These are phyloP conservation scores for Eragrostis nindensis DNA, from an alignment of 176 grass and related monocot genomes.

Conservation along the genomic window DNA sequence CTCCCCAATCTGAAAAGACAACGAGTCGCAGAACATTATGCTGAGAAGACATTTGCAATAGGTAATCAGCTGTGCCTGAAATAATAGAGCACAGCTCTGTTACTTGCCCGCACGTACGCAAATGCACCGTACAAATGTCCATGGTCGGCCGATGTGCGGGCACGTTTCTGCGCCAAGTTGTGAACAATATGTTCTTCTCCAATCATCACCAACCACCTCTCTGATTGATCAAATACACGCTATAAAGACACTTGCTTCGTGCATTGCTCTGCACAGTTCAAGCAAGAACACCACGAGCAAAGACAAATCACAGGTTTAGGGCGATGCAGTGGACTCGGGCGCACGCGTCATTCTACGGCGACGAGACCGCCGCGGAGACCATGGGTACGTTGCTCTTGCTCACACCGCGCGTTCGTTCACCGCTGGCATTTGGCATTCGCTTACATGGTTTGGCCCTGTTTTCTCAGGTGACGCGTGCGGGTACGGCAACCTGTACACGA, in stretches of 20 bases:
- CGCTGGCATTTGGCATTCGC: no score
- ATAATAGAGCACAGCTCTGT: constrained; percentile 39
- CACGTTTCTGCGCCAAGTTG: constrained; percentile 21
- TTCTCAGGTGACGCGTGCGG: constrained; percentile 81
- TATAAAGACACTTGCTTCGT: no score
- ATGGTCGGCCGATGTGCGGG: constrained; percentile 11
- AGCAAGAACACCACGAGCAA: no score
- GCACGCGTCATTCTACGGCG: no score
- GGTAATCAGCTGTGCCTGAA: constrained; percentile 17
- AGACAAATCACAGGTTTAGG: no score
- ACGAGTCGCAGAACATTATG: not conserved
- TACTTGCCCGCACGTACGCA: constrained; percentile 48
- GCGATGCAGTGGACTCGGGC: no score
- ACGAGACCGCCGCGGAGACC: no score
- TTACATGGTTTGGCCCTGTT: no score
- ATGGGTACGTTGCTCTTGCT: no score
- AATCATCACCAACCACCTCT: constrained; percentile 30
- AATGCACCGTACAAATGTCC: constrained; percentile 23
- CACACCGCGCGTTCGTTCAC: no score
- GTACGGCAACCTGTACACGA: constrained; percentile 58
- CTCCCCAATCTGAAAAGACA: not conserved
- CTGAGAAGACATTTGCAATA: not conserved
- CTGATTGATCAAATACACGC: not conserved
- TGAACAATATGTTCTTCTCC: constrained; percentile 22
- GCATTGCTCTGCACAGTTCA: no score